phyloP scores from a whole-genome alignment of 202 grass and related monocot genomes.

The Musa balbisiana region DNA sequence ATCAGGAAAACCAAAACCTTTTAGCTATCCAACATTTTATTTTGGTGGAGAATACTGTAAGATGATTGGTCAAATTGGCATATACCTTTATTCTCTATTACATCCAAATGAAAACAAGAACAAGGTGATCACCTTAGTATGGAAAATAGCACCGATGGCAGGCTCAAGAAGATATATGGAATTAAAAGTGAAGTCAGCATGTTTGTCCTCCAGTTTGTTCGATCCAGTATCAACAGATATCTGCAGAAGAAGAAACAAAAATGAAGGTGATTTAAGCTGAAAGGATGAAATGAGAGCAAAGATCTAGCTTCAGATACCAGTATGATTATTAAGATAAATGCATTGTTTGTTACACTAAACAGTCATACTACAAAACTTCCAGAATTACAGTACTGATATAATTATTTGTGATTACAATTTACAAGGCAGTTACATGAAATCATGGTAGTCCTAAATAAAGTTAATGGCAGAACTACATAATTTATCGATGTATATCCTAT shows the following conservation, averaged over 20 bases:
- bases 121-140: constrained; percentile 46
- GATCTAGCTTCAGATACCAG: neutral
- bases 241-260: constrained; percentile 33
- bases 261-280: neutral
- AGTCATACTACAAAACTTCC: neutral
- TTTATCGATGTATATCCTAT: no score
- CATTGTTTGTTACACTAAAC: neutral
- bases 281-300: neutral
- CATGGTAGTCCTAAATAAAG: no score
- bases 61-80: neutral
- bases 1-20: no score
- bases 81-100: neutral
- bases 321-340: neutral
- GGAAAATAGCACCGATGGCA: constrained; percentile 52
- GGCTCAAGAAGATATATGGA: constrained; percentile 86
- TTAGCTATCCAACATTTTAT: no score
- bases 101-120: neutral
- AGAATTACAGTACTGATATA: neutral
- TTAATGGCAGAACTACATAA: no score
- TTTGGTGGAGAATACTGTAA: no score
- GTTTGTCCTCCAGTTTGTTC: constrained; percentile 87
- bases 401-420: no score
- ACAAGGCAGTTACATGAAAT: no score
- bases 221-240: constrained; percentile 74
- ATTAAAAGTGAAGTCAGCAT: constrained; percentile 81